A percentile compares a stretch with the other conserved stretches of the same genome.
Conservation (phyloP, 2,329 filamentous ascomycete species). For the Onygenales sp. region DNA sequence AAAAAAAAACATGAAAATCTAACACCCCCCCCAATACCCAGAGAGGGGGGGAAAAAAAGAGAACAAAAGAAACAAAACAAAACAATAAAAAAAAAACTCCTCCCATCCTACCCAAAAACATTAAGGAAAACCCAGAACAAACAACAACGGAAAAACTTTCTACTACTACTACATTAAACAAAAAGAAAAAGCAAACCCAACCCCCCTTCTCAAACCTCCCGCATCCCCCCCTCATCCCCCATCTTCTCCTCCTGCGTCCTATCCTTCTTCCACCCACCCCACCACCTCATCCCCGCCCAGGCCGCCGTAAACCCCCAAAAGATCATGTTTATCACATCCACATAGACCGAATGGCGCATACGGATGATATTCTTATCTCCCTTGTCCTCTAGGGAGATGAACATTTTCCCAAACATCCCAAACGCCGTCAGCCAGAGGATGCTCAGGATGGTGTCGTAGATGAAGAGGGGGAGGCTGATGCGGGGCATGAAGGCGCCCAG, state of each 20-base stretch:
- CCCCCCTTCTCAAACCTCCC: not conserved
- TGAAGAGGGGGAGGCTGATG: slow-evolving; percentile 39
- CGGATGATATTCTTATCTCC: slow-evolving; percentile 51
- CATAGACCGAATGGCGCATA: slow-evolving; percentile 83
- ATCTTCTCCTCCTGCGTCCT: slow-evolving; percentile 11
- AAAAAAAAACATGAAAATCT: too few species aligned
- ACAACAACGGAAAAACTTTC: not conserved
- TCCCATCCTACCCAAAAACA: too few species aligned
- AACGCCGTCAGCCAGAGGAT: slow-evolving; percentile 75
- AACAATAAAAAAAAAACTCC: not conserved
- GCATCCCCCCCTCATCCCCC: slow-evolving; percentile 6
- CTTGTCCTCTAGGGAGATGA: slow-evolving; percentile 43
- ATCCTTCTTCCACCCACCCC: slow-evolving; percentile 13
- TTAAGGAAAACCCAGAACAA: not conserved
- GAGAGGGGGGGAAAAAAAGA: not conserved
- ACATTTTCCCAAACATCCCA: slow-evolving; percentile 74
- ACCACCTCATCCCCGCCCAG: slow-evolving; percentile 28
- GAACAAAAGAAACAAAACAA: slow-evolving; percentile 4
- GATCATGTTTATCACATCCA: slow-evolving; percentile 64
- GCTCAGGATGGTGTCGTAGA: slow-evolving; percentile 63
- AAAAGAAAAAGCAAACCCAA: slow-evolving; percentile 1
- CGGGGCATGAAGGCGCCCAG: slow-evolving; percentile 18
- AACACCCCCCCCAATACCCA: too few species aligned
- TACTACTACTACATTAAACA: not conserved
- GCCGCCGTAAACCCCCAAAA: slow-evolving; percentile 61